Conservation (phyloP, 129 eudicot species). For the Flaveria ramosissima region DNA sequence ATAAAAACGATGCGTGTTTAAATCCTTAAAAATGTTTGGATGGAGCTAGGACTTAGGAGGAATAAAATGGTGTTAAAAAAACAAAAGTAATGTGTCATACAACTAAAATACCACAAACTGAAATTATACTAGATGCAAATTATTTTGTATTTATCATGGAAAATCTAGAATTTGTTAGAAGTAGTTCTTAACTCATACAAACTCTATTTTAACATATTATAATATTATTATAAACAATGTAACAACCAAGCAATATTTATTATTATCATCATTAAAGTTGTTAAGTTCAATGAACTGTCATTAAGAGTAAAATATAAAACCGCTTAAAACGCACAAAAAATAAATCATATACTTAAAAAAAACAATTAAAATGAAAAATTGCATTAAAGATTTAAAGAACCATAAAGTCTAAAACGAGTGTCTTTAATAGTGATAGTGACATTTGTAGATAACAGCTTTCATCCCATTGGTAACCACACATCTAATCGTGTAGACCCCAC, state of each 20-base stretch:
- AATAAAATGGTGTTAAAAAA: no score
- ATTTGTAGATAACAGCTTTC: conserved; percentile 17
- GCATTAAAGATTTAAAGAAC: background rate
- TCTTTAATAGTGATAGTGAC: conserved; percentile 7
- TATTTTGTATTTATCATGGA: no score
- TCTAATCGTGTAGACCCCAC: conserved; percentile 21
- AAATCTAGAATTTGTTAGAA: no score
- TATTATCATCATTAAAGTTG: background rate
- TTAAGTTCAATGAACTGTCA: background rate
- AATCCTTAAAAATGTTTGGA: no score
- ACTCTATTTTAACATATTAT: background rate
- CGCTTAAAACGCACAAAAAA: background rate
- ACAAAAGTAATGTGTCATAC: no score
- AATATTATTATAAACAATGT: background rate
- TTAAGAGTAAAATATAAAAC: background rate
- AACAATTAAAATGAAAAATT: background rate
- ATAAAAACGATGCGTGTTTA: no score
- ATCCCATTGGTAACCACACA: conserved; percentile 25
- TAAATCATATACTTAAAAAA: background rate
- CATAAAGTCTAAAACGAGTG: conserved; percentile 5
- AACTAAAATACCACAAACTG: no score
- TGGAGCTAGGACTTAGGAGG: no score
- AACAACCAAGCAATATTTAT: background rate
- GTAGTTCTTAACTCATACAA: background rate
- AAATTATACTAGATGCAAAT: no score